Percentiles rank a stretch among this genome's conserved stretches.
phyloP scores from a whole-genome alignment of 169 alveolate species.

The Ichthyophthirius multifiliis region DNA sequence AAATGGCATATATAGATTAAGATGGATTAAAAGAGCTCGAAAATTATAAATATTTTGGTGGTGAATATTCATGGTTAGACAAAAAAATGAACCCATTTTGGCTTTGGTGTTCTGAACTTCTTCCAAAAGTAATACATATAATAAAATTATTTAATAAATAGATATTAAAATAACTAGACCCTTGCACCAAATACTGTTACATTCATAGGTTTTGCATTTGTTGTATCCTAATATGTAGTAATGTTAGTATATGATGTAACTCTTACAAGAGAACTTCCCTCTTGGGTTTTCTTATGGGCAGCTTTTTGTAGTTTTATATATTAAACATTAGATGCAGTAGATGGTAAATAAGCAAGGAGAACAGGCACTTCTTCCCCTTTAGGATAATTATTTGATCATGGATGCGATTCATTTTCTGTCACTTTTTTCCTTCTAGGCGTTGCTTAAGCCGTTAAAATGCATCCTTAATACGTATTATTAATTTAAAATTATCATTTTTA shows the following conservation, averaged over 20 bases:
- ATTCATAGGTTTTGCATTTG: constrained; percentile 40
- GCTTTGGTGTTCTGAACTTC: constrained; percentile 7
- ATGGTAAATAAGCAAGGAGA: constrained; percentile 78
- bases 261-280: constrained; percentile 33
- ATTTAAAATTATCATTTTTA: neutral
- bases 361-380: constrained; percentile 59
- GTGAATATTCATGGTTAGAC: constrained; percentile 39
- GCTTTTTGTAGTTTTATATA: constrained; percentile 42
- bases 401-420: constrained; percentile 64
- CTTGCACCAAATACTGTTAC: constrained; percentile 59
- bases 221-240: constrained; percentile 14
- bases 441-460: constrained; percentile 30
- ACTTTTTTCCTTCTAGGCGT: constrained; percentile 40
- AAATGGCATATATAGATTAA: no score
- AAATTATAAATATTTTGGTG: constrained; percentile 28
- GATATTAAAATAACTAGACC: constrained; percentile 11
- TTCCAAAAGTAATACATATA: constrained; percentile 18
- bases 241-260: constrained; percentile 46
- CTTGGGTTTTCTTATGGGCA: constrained; percentile 36
- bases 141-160: neutral
- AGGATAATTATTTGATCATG: constrained; percentile 73
- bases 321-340: constrained; percentile 65
- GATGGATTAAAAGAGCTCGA: constrained; percentile 25
- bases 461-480: constrained; percentile 5
- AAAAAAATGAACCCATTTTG: constrained; percentile 37